Evolutionary conservation across 140 eudicot genomes (phyloP), one percentile per base, ranked within the genome.

Genomic region (Senecio squalidus): DNA sequence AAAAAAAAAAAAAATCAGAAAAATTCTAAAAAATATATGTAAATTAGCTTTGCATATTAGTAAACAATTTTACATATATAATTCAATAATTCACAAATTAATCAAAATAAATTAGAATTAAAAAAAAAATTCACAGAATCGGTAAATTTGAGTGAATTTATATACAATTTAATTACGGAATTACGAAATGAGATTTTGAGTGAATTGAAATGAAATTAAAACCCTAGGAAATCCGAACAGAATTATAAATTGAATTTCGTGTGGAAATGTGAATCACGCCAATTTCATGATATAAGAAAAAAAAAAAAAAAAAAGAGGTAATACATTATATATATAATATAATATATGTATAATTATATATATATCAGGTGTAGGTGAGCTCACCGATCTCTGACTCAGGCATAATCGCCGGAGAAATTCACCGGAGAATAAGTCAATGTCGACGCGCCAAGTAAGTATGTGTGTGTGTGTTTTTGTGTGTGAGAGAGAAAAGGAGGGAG

Each of bases 311-410:
- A 52, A 20, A 55, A 47, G 56, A 33, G 44, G 47, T 20, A 16
- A 33, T 18, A 55, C 45, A 41, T 55, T 48, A 60, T 58, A 24
- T 27, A 29, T n/a, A 26, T 9, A 69, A 60, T n/a, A n/a, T n/a
- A 58, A 14, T 51, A 36, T 10, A 36, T 36, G 43, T 36, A 9
- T 36, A 0, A 11, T 36, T 13, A 36, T 36, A n/a, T 34, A 10
- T 31, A 50, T 60, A 28, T 62, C 70, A 69, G 63, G 68, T 54
- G 43, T 18, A 50, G 65, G 63, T 67, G 50, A 79, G 75, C 81
- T 70, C 75, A 80, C 85, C 76, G 79, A 80, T 80, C 79, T 64
- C 60, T 49, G 31, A 59, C 63, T 44, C 56, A 50, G 67, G 51
- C 68, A 31, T 77, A 57, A 58, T 38, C 29, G 68, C 82, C 76